These are phyloP conservation scores for Cornus controversa DNA, from an alignment of 148 eudicot species.

Conservation along the genomic window DNA sequence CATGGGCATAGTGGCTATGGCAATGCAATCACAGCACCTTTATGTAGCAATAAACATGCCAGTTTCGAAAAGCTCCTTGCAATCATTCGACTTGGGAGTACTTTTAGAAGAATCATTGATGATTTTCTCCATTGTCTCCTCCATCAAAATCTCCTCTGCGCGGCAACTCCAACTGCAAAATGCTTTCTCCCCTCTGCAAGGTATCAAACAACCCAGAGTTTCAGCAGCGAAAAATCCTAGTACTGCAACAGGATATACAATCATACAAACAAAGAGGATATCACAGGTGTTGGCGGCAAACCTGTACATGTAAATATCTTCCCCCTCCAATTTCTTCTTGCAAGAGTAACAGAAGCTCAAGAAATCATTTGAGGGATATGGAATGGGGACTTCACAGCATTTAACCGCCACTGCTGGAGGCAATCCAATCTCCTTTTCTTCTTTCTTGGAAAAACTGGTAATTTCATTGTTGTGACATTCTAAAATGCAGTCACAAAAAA, in stretches of 20 bases:
- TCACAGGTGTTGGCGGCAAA: slow-evolving; percentile 19
- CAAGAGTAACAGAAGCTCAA: slow-evolving; percentile 77
- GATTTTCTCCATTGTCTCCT: slow-evolving; percentile 60
- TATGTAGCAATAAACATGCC: slow-evolving; percentile 54
- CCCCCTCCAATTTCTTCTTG: slow-evolving; percentile 76
- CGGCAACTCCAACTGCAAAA: slow-evolving; percentile 87
- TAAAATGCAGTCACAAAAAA: slow-evolving; percentile 36
- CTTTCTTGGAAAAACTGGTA: slow-evolving; percentile 28
- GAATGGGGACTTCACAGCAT: slow-evolving; percentile 22
- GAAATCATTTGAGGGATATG: slow-evolving; percentile 53
- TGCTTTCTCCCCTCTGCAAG: slow-evolving; percentile 87
- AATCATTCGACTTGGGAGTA: slow-evolving; percentile 22
- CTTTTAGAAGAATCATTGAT: slow-evolving; percentile 24
- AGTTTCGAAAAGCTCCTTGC: slow-evolving; percentile 47
- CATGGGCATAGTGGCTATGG: slow-evolving; percentile 41
- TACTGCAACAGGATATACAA: neutral
- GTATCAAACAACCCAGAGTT: neutral
- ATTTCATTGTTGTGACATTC: slow-evolving; percentile 66
- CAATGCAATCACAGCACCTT: slow-evolving; percentile 18
- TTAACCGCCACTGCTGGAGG: slow-evolving; percentile 22
- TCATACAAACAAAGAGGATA: neutral
- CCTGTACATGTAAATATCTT: slow-evolving; percentile 96
- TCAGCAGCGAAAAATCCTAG: neutral
- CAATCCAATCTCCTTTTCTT: slow-evolving; percentile 23
- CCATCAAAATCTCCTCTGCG: slow-evolving; percentile 58